phyloP scores from a whole-genome alignment of 306 rosid genomes.

The Ziziphus jujuba region DNA sequence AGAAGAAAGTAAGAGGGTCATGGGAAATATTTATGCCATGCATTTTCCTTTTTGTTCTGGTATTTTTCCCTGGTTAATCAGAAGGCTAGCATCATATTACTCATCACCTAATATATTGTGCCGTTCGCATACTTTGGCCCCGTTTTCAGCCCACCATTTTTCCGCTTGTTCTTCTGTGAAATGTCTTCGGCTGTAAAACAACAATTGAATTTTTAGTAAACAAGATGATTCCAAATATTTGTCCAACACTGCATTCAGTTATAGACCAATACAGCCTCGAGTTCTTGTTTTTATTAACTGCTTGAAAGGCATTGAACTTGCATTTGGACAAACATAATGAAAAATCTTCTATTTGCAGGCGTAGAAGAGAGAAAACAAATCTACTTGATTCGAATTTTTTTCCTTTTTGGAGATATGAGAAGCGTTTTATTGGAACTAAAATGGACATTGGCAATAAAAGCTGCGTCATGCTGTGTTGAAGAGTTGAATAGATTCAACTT shows the following conservation, averaged over 20 bases:
- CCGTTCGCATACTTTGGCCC: slow-evolving; percentile 60
- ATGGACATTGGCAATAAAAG: no score
- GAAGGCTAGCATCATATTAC: slow-evolving; percentile 32
- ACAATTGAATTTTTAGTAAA: slow-evolving; percentile 21
- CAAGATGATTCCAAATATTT: slow-evolving; percentile 20
- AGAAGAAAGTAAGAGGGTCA: slow-evolving; percentile 24
- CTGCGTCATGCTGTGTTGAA: no score
- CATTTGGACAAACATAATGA: no score
- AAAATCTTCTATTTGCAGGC: no score
- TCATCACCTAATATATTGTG: slow-evolving; percentile 47
- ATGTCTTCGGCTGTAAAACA: slow-evolving; percentile 75
- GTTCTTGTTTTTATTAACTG: no score
- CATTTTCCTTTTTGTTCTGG: neutral
- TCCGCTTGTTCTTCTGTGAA: slow-evolving; percentile 82
- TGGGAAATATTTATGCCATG: slow-evolving; percentile 14
- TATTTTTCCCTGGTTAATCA: neutral
- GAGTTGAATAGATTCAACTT: no score
- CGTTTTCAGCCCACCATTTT: slow-evolving; percentile 91
- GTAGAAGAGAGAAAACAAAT: no score
- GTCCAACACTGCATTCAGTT: slow-evolving; percentile 11
- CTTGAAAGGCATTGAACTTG: no score
- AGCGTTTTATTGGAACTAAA: no score
- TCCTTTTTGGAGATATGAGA: no score
- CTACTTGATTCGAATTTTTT: no score
- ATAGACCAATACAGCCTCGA: neutral